Base-by-base conservation (phyloP, 306 rosid genomes). In the Cercis canadensis region DNA sequence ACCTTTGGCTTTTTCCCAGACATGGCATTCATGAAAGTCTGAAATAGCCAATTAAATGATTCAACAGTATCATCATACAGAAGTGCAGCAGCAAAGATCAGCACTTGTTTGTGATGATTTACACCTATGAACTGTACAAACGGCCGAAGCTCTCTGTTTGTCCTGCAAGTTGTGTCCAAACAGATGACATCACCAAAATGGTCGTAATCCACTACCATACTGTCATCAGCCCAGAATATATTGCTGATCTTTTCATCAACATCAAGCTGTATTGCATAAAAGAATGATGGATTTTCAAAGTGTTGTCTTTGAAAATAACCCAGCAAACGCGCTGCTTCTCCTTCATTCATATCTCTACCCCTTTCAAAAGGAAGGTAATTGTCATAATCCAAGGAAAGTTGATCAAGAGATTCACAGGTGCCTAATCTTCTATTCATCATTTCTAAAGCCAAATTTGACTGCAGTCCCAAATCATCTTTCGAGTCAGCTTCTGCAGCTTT, bases 231-330 rank as follows among this genome's bases (percentile, higher is more conserved):
- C 94, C 88, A 88, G 36, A 88, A 82, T 17, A 86, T 59, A 80
- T 88, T 88, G 75, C 83, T 77, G 56, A 88, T 76, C 75, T 77
- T 84, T 77, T 88, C 94, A 72, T 86, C 86, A 76, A 78, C 60
- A 77, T 88, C 94, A 56, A 83, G 81, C 76, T 85, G 94, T 37
- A 82, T 18, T 5, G 84, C 73, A 60, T 83, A 72, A 69, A 86
- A 88, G 21, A 86, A 77, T 19, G 78, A 46, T 13, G 89, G 89
- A 57, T 86, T 86, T 75, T 84, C 91, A 66, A 84, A 80, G 77
- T 86, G 95, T 67, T 88, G 85, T 79, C 83, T 82, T 47, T 88
- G 91, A 74, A 86, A 84, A 76, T 86, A 88, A 82, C 85, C 83
- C 74, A 89, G 53, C 50, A 89, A 40, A 16, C 59, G 65, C 32